phyloP scores from a whole-genome alignment of 345 rosid genomes.

The Eucalyptus cloeziana region DNA sequence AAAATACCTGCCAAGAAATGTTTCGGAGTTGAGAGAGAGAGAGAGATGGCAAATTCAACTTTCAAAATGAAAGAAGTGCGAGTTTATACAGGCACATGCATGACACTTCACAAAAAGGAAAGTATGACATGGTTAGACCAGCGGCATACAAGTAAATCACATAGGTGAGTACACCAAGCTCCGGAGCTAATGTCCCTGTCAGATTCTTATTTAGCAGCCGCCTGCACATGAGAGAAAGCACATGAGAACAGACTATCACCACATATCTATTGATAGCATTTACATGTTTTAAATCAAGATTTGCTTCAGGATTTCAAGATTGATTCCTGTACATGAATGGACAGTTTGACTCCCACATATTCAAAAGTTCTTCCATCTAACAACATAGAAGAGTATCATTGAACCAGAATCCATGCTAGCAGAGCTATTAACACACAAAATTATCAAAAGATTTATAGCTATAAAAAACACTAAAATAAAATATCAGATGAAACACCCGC shows the following conservation, averaged over 20 bases:
- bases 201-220: constrained; percentile 62
- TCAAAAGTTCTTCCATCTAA: neutral
- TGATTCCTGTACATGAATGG: neutral
- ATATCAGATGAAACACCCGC: neutral
- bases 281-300: neutral
- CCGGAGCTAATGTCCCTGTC: constrained; percentile 71
- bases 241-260: neutral
- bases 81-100: neutral
- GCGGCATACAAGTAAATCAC: constrained; percentile 47
- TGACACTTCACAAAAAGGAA: neutral
- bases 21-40: neutral
- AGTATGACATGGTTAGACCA: neutral
- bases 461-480: neutral
- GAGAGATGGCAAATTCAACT: neutral
- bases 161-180: constrained; percentile 55
- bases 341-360: neutral
- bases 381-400: neutral
- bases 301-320: neutral
- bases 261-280: neutral
- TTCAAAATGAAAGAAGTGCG: neutral
- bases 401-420: neutral
- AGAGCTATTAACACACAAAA: neutral
- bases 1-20: constrained; percentile 42
- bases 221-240: constrained; percentile 25
- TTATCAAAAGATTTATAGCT: neutral